phyloP scores from a whole-genome alignment of 495 filamentous ascomycete genomes.

The Xylaria acuta region DNA sequence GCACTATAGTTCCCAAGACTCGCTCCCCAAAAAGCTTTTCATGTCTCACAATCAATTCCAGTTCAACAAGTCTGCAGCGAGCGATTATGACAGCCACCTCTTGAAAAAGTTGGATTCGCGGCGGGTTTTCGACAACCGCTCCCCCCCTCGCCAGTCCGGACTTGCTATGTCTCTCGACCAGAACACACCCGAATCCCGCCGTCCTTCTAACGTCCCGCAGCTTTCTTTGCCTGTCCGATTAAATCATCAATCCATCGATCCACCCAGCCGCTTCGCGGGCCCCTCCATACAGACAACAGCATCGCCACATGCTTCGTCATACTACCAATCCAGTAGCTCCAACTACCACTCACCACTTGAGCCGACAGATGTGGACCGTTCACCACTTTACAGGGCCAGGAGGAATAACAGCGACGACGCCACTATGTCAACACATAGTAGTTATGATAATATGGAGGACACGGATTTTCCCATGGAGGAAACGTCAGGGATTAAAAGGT shows the following conservation, averaged over 20 bases:
- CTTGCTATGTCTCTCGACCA: constrained; percentile 58
- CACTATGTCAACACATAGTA: constrained; percentile 47
- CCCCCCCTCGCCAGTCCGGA: constrained; percentile 60
- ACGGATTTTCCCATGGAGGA: constrained; percentile 73
- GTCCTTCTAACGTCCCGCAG: constrained; percentile 53
- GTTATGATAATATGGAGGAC: constrained; percentile 64
- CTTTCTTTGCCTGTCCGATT: constrained; percentile 56
- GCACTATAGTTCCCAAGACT: constrained; percentile 37
- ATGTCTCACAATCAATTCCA: constrained; percentile 57
- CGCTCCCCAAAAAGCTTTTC: constrained; percentile 48
- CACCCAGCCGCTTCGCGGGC: constrained; percentile 51
- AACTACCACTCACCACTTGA: constrained; percentile 61
- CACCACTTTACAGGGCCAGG: constrained; percentile 65
- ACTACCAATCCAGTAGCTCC: constrained; percentile 51
- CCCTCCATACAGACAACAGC: constrained; percentile 51
- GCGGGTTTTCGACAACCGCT: constrained; percentile 63
- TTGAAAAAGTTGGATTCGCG: constrained; percentile 74
- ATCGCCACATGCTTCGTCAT: constrained; percentile 57
- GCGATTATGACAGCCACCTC: constrained; percentile 80
- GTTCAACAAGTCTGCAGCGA: constrained; percentile 61
- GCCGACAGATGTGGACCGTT: constrained; percentile 54
- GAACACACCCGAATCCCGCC: constrained; percentile 52
- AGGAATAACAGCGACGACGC: constrained; percentile 59
- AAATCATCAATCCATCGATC: constrained; percentile 47
- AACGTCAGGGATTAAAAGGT: constrained; percentile 59